phyloP scores from a whole-genome alignment of 225 moss, liverwort and hornwort species.

The Straminergon stramineum region DNA sequence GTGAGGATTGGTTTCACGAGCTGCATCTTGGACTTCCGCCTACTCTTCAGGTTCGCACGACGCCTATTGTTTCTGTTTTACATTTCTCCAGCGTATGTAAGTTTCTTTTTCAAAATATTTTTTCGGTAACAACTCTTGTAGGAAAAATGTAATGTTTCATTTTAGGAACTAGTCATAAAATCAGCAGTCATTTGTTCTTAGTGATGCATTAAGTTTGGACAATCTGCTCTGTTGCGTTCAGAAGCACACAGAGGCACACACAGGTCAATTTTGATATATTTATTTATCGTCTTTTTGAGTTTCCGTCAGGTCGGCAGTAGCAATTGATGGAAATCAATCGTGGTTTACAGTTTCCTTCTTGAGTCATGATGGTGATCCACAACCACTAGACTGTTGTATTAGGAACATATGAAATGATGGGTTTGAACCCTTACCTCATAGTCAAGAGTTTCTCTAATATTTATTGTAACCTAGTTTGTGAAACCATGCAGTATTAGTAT shows the following conservation, averaged over 20 bases:
- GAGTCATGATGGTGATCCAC: not conserved
- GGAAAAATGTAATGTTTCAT: not conserved
- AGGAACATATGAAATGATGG: not conserved
- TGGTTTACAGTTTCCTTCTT: not conserved
- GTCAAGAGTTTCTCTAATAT: not conserved
- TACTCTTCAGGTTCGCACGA: conserved; percentile 31
- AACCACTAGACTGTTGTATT: not conserved
- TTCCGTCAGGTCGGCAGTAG: not conserved
- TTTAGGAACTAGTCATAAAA: not conserved
- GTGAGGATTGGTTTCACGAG: conserved; percentile 97
- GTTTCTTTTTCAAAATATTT: not conserved
- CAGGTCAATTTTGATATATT: not conserved
- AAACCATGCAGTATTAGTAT: not conserved
- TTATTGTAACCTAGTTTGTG: not conserved
- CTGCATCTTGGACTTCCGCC: conserved; percentile 63
- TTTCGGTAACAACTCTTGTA: not conserved
- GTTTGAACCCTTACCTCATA: not conserved
- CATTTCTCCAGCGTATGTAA: not conserved
- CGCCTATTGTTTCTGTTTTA: not conserved
- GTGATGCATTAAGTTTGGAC: not conserved
- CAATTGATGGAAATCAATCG: not conserved
- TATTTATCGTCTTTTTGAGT: not conserved
- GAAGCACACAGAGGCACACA: not conserved
- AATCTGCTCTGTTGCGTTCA: not conserved
- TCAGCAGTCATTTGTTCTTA: not conserved